Percentiles rank a stretch among this genome's conserved stretches.
Conservation (phyloP, 805 yeast genomes). For the Schwanniomyces occidentalis region DNA sequence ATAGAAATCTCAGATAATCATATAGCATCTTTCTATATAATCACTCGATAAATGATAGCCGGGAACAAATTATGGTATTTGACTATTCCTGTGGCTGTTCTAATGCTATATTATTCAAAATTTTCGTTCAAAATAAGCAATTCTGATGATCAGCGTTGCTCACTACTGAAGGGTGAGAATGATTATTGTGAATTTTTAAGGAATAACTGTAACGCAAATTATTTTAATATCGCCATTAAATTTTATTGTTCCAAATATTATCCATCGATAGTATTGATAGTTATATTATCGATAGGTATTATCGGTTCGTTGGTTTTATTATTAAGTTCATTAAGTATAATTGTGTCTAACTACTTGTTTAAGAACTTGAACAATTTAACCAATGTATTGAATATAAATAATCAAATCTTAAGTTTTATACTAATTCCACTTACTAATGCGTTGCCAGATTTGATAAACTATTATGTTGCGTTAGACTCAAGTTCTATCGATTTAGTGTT, state of each 20-base stretch:
- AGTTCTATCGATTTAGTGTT: constrained; percentile 33
- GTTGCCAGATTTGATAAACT: constrained; percentile 38
- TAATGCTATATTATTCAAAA: too few species aligned
- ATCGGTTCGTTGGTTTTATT: constrained; percentile 15
- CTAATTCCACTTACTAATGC: constrained; percentile 39
- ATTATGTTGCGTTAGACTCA: constrained; percentile 27
- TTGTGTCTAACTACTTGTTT: constrained; percentile 36
- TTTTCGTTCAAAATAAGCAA: too few species aligned
- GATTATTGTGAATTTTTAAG: constrained; percentile 18
- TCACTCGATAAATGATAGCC: too few species aligned
- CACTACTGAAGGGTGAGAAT: background rate
- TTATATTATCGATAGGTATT: constrained; percentile 13
- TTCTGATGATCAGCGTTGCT: background rate
- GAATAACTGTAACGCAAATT: constrained; percentile 19
- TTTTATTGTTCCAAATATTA: constrained; percentile 27
- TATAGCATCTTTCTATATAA: too few species aligned
- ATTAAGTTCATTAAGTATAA: constrained; percentile 28
- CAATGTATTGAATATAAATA: constrained; percentile 20
- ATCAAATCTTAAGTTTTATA: constrained; percentile 31
- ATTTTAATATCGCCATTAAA: constrained; percentile 26
- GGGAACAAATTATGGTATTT: too few species aligned
- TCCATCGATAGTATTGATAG: constrained; percentile 12
- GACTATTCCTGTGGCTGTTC: too few species aligned
- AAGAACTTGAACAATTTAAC: constrained; percentile 30
- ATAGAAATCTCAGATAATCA: too few species aligned